Conservation (phyloP, 1,284 basidiomycete species). For the Cryptococcus maquisensis region DNA sequence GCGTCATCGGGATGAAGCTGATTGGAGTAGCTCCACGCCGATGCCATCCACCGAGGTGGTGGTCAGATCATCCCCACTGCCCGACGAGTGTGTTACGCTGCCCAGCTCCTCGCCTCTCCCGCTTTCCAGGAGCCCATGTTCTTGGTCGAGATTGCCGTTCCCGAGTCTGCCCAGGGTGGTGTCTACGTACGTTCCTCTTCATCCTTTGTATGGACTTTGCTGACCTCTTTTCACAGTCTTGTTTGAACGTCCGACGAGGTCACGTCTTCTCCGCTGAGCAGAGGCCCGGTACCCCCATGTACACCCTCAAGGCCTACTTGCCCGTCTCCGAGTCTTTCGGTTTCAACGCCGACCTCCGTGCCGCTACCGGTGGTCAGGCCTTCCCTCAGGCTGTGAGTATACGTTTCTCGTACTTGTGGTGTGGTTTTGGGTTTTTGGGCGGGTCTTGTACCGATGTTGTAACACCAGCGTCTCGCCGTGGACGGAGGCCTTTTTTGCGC, state of each 20-base stretch:
- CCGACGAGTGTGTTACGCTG: slow-evolving; percentile 97
- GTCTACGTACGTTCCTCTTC: slow-evolving; percentile 68
- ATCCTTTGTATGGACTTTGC: neutral
- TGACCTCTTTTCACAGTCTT: slow-evolving; percentile 31
- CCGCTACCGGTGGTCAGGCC: slow-evolving; percentile 91
- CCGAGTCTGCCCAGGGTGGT: slow-evolving; percentile 96
- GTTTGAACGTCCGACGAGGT: slow-evolving; percentile 96
- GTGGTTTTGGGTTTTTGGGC: neutral
- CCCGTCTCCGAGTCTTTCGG: slow-evolving; percentile 98
- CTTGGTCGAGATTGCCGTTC: slow-evolving; percentile 98
- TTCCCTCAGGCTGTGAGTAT: slow-evolving; percentile 97
- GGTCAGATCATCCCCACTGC: slow-evolving; percentile 99
- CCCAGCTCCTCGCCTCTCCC: slow-evolving; percentile 91
- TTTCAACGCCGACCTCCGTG: slow-evolving; percentile 94
- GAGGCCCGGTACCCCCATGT: slow-evolving; percentile 96
- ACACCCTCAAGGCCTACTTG: slow-evolving; percentile 98
- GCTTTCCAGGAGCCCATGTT: slow-evolving; percentile 96
- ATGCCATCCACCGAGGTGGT: slow-evolving; percentile 99
- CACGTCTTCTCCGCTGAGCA: slow-evolving; percentile 99
- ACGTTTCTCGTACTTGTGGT: neutral
- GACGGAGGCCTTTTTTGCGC: too few relatives aligned
- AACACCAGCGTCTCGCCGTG: too few relatives aligned
- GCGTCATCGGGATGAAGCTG: slow-evolving; percentile 11
- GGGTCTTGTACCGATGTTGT: too few relatives aligned
- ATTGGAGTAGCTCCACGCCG: slow-evolving; percentile 73